Evolutionary conservation across 139 green algal genomes (phyloP), one percentile per base, ranked within the genome.

Genomic region (Volvox reticuliferus): DNA sequence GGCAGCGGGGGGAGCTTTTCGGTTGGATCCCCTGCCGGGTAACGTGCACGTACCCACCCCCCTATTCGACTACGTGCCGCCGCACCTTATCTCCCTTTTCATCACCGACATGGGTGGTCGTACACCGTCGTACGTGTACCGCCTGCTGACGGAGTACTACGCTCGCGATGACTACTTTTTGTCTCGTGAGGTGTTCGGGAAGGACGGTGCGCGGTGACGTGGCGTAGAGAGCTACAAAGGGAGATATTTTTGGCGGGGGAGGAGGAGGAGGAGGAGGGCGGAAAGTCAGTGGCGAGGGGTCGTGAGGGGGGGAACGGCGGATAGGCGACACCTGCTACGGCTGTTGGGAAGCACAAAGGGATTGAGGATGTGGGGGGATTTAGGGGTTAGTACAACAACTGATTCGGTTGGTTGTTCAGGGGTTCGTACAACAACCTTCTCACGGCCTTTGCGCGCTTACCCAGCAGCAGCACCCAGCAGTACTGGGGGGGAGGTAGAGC

Each of bases 61-160:
- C 0, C 85, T 90, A 13, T 99, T 97, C 86, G 98, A 99, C 88
- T 99, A 99, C 92, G 96, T 99, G 36, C 96, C 98, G 28, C 98
- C 98, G 5, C 94, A 99, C 82, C 93, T 99, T 2, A 97, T 99
- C 93, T 96, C 82, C 82, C 93, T 99, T 30, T 98, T 99, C 91
- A 93, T 99, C 21, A 99, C 97, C 0, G 97, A 99, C 91, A 98
- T 95, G 12, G 97, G 96, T 0, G 95, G 95, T 24, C 95, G 97
- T 93, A 98, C 94, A 35, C 96, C 96, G 0, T 97, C 93, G 1
- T 98, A 98, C 89, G 95, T 98, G 22, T 98, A 98, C 92, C 93
- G 97, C 35, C 94, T 99, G 50, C 90, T 99, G n/a, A 91, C 95
- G 21, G 97, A 99, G 90, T 99, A 97, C 92, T 98, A 98, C 94